Evolutionary conservation across 2,329 filamentous ascomycete genomes (phyloP).

Genomic region (Trichoderma sp.): DNA sequence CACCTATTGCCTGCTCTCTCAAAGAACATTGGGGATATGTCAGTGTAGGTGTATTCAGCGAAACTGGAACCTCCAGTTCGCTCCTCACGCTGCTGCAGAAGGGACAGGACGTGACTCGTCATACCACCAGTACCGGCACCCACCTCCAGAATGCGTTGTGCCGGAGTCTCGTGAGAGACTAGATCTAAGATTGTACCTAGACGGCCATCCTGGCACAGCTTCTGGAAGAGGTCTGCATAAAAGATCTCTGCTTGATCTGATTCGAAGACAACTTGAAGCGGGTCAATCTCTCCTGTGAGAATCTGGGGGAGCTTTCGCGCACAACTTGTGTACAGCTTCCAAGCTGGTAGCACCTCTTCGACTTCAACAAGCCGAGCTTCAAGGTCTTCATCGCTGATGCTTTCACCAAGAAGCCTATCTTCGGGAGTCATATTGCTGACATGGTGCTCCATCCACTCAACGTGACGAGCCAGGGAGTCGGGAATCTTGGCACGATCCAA

Average conservation of each 20-base stretch:
- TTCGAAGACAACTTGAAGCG: slow-evolving; percentile 42
- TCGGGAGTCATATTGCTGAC: neutral
- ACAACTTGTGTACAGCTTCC: neutral
- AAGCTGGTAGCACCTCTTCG: neutral
- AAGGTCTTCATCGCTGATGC: neutral
- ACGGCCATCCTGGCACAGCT: slow-evolving; percentile 26
- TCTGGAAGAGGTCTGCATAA: slow-evolving; percentile 38
- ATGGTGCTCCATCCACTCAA: slow-evolving; percentile 12
- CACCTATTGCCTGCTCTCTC: slow-evolving; percentile 26
- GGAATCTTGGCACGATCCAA: no score
- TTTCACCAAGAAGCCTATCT: neutral
- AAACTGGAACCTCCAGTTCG: slow-evolving; percentile 29
- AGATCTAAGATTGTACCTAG: slow-evolving; percentile 13
- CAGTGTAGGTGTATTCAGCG: slow-evolving; percentile 35
- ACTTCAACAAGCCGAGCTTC: neutral
- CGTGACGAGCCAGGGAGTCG: neutral
- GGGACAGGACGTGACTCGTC: slow-evolving; percentile 34
- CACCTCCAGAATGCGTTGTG: slow-evolving; percentile 43
- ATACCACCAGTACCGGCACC: slow-evolving; percentile 44
- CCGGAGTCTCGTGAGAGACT: slow-evolving; percentile 38
- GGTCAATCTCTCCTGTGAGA: slow-evolving; percentile 37
- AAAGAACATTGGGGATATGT: slow-evolving; percentile 24
- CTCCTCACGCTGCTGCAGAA: slow-evolving; percentile 30
- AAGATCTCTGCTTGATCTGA: slow-evolving; percentile 37
- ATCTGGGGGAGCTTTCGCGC: slow-evolving; percentile 34